These are phyloP conservation scores for Annona cherimola DNA, from an alignment of 164 flowering plant genomes.

Conservation along the genomic window DNA sequence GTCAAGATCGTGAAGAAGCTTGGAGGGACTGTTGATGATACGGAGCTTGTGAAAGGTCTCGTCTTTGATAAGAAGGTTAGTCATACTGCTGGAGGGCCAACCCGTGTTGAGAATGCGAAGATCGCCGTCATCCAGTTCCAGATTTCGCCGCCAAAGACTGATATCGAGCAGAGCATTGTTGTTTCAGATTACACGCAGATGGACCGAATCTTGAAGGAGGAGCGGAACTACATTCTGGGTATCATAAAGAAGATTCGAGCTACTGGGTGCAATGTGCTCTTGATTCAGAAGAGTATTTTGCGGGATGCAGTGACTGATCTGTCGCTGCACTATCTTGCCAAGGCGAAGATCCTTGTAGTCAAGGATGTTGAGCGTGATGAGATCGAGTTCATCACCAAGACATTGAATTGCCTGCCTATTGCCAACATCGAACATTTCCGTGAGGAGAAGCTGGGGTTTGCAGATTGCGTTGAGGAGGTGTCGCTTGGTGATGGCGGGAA, in stretches of 20 bases:
- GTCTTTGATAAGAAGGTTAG: slow-evolving; percentile 91
- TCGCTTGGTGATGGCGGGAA: slow-evolving; percentile 82
- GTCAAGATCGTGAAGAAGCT: slow-evolving; percentile 85
- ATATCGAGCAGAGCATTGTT: slow-evolving; percentile 89
- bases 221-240: slow-evolving; percentile 80
- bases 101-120: slow-evolving; percentile 81
- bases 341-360: slow-evolving; percentile 84
- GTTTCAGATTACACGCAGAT: slow-evolving; percentile 90
- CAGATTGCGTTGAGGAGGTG: slow-evolving; percentile 86
- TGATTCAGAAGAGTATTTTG: slow-evolving; percentile 90
- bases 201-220: slow-evolving; percentile 95
- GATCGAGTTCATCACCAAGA: slow-evolving; percentile 92
- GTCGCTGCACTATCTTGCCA: slow-evolving; percentile 86
- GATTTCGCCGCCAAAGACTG: slow-evolving; percentile 94
- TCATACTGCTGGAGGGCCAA: slow-evolving; percentile 80
- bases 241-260: slow-evolving; percentile 93
- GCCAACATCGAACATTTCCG: slow-evolving; percentile 93
- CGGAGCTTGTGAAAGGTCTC: slow-evolving; percentile 69
- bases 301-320: slow-evolving; percentile 90
- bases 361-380: slow-evolving; percentile 96
- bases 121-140: slow-evolving; percentile 90
- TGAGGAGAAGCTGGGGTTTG: slow-evolving; percentile 79
- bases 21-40: slow-evolving; percentile 91
- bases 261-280: slow-evolving; percentile 73
- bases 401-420: slow-evolving; percentile 87